Base-by-base conservation (phyloP, 1,139 yeast species). In the Geotrichum bryndzae region DNA sequence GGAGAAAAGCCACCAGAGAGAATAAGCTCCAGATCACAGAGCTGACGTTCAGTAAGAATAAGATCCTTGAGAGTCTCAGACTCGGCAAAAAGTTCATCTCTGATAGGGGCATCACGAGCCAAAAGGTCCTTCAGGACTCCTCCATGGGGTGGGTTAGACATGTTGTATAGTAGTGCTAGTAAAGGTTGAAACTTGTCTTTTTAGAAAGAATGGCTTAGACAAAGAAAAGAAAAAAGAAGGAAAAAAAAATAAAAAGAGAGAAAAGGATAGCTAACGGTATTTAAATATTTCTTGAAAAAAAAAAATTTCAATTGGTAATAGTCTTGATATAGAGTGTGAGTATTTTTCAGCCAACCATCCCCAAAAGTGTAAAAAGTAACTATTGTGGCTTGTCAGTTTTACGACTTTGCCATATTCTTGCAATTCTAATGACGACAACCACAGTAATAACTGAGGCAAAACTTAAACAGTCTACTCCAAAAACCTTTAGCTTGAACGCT, bases 1-100 rank as follows among this genome's bases (percentile, higher is more conserved):
- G 98, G 98, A 56, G 97, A 90, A 74, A 92, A 92, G 5, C 98
- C 98, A 75, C 98, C 98, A 70, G 88, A 88, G 67, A 92, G 79
- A 71, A 92, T 89, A 75, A 92, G 82, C 77, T 92, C 98, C 72
- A 92, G 79, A 76, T 92, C 98, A 77, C 98, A 92, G 64, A 92
- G 80, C 75, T 92, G 98, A 74, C 98, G 87, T 66, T 86, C 94
- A 31, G 96, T 87, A 68, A 92, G 80, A 25, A 77, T 78, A 63
- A 88, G 76, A 53, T 83, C 78, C 41, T 82, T 79, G 61, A 87
- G 80, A 8, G 81, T 71, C 57, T 79, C 77, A 31, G 86, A 79
- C 76, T 90, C 95, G 46, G 79, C 71, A 58, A 86, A 72, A 59
- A 92, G 80, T 61, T 81, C 78, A 22, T 75, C 75, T 68, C 82